Percentiles rank a stretch among this genome's conserved stretches.
phyloP scores from a whole-genome alignment of 805 yeast genomes.

The Saccharomycopsis schoenii region DNA sequence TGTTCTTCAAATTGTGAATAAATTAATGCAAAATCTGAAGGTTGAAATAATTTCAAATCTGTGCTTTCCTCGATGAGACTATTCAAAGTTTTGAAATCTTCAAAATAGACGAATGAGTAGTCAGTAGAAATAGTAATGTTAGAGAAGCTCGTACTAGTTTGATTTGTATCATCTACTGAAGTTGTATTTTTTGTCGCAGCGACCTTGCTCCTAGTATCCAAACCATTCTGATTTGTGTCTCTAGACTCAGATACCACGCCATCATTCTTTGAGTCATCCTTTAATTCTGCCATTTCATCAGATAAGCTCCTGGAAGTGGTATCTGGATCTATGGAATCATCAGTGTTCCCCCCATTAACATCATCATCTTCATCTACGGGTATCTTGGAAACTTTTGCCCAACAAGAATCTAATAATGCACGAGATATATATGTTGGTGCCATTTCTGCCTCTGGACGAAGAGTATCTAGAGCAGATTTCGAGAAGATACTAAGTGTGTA shows the following conservation, averaged over 20 bases:
- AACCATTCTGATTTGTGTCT: not conserved
- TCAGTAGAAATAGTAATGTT: not conserved
- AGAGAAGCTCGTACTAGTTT: not conserved
- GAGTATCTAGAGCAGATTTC: no score
- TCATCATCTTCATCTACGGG: not conserved
- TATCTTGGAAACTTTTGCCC: not conserved
- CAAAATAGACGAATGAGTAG: not conserved
- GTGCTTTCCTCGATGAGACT: not conserved
- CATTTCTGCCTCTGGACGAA: not conserved
- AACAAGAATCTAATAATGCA: not conserved
- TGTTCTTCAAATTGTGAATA: not conserved
- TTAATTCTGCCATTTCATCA: not conserved
- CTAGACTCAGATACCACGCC: not conserved
- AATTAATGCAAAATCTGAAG: not conserved
- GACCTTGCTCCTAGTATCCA: not conserved
- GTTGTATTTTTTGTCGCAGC: no score
- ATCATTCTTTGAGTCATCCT: not conserved
- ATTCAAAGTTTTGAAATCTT: not conserved
- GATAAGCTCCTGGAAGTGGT: not conserved
- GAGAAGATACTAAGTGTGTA: no score
- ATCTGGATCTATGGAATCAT: not conserved
- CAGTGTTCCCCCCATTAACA: not conserved
- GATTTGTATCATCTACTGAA: no score
- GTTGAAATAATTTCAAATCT: not conserved
- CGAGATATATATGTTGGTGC: not conserved